Conservation (phyloP, 345 rosid genomes). For the Raphanus sativus region DNA sequence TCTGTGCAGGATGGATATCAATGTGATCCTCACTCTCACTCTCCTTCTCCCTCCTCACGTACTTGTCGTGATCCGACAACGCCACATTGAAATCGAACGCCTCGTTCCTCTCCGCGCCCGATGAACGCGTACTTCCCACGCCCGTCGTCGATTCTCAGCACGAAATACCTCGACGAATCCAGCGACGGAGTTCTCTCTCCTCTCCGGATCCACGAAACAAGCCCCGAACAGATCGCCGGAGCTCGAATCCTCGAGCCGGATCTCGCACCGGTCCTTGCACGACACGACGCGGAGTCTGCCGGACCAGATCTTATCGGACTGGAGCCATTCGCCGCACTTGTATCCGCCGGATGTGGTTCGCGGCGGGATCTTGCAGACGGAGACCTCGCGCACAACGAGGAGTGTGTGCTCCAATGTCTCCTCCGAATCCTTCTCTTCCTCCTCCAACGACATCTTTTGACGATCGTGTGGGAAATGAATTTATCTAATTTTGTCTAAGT, state of each 20-base stretch:
- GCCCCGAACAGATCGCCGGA: conserved; percentile 93
- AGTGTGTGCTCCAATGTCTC: conserved; percentile 97
- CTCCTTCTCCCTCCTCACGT: conserved; percentile 66
- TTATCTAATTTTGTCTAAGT: too few relatives aligned
- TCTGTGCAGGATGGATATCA: conserved; percentile 96
- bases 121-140: conserved; percentile 91
- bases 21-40: conserved; percentile 65
- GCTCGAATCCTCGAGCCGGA: conserved; percentile 91
- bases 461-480: neutral
- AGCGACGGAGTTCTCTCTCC: conserved; percentile 84
- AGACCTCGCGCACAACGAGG: conserved; percentile 90
- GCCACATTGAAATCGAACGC: conserved; percentile 99
- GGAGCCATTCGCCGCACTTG: conserved; percentile 99
- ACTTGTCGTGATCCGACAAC: conserved; percentile 94
- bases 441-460: conserved; percentile 74
- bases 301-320: conserved; percentile 98
- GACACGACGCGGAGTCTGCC: conserved; percentile 97
- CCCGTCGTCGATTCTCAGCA: conserved; percentile 94
- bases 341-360: conserved; percentile 93
- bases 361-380: conserved; percentile 92
- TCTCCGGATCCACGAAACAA: conserved; percentile 81
- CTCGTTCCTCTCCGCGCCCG: conserved; percentile 86
- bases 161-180: conserved; percentile 93
- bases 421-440: conserved; percentile 90
- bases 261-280: conserved; percentile 95